Evolutionary conservation across 192 early-diverging fungal species (phyloP).

Genomic region (Chytriomyces hyalinus): DNA sequence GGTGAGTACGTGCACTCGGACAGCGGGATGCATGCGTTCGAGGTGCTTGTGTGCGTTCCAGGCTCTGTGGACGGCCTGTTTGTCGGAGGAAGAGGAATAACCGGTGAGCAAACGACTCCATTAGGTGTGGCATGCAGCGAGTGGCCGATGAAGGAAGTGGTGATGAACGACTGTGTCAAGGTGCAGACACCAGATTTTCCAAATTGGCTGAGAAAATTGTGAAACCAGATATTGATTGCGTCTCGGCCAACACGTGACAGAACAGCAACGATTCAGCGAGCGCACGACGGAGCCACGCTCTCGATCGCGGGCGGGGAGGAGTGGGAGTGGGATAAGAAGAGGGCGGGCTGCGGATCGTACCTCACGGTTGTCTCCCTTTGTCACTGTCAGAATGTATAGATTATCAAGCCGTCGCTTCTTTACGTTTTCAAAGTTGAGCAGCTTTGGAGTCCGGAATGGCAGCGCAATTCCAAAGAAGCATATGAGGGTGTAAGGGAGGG

Average conservation of each 20-base stretch:
- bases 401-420: slow-evolving; percentile 60
- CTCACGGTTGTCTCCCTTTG: slow-evolving; percentile 60
- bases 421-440: slow-evolving; percentile 50
- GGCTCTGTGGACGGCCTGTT: slow-evolving; percentile 49
- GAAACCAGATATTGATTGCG: too few species aligned
- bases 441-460: slow-evolving; percentile 63
- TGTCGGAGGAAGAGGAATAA: neutral
- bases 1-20: slow-evolving; percentile 62
- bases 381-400: slow-evolving; percentile 64
- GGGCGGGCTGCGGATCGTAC: neutral
- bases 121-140: too few species aligned
- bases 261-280: too few species aligned
- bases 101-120: too few species aligned
- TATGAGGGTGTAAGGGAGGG: slow-evolving; percentile 63
- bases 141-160: too few species aligned
- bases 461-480: slow-evolving; percentile 63
- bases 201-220: too few species aligned
- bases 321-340: too few species aligned
- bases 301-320: too few species aligned
- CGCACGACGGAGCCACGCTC: too few species aligned
- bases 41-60: slow-evolving; percentile 58
- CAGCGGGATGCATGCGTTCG: slow-evolving; percentile 52
- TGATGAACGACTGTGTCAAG: too few species aligned
- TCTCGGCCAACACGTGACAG: too few species aligned
- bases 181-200: too few species aligned